A percentile compares a stretch with the other conserved stretches of the same genome.
phyloP scores from a whole-genome alignment of 805 yeast genomes.

The Myxozyma kluyveri region DNA sequence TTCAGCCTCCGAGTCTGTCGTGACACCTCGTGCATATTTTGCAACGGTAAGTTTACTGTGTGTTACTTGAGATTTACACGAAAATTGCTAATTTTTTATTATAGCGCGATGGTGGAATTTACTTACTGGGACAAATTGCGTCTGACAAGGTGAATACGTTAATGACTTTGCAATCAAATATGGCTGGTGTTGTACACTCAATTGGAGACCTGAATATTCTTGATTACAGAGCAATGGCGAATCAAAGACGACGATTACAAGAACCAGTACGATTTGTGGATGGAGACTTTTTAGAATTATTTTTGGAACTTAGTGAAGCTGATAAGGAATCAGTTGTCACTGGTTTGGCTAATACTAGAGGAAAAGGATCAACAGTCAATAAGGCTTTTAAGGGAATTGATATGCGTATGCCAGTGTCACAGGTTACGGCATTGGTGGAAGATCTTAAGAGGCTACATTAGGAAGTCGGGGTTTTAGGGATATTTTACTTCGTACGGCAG shows the following conservation, averaged over 20 bases:
- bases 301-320: constrained; percentile 19
- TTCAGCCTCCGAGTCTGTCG: constrained; percentile 6
- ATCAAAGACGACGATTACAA: constrained; percentile 10
- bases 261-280: constrained; percentile 29
- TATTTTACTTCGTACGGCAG: too few relatives aligned
- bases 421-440: constrained; percentile 20
- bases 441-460: constrained; percentile 27
- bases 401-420: constrained; percentile 3
- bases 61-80: background rate
- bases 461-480: background rate
- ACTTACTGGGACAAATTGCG: constrained; percentile 20
- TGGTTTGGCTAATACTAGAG: constrained; percentile 1
- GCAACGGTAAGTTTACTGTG: constrained; percentile 23
- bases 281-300: constrained; percentile 28
- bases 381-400: background rate
- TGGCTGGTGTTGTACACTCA: constrained; percentile 16
- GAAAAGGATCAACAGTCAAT: background rate
- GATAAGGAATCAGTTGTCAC: constrained; percentile 14
- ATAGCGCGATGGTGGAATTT: constrained; percentile 29
- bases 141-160: constrained; percentile 17
- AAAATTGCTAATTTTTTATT: background rate
- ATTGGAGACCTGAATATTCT: constrained; percentile 18
- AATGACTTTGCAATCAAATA: constrained; percentile 25
- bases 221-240: constrained; percentile 16
- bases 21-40: constrained; percentile 23